Evolutionary conservation across 192 early-diverging fungal genomes (phyloP).

Genomic region (Mortierella hygrophila): DNA sequence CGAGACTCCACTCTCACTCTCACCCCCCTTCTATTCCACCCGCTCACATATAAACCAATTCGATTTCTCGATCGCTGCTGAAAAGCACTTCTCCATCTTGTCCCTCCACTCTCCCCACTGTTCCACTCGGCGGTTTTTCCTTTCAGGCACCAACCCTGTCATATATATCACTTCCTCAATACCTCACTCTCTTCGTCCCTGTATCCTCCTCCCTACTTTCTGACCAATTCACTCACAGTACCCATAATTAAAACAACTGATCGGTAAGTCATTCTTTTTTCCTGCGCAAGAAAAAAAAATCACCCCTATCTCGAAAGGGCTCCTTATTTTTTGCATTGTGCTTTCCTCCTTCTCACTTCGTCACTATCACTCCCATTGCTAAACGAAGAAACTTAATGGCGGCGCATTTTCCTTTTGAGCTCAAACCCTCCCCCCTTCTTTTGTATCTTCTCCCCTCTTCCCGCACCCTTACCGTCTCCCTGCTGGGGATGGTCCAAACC

Average conservation of each 20-base stretch:
- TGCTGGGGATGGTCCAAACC: background rate
- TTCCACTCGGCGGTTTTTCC: background rate
- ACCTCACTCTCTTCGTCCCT: background rate
- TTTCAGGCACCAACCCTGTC: background rate
- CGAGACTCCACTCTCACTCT: background rate
- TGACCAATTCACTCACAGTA: background rate
- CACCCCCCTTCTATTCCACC: background rate
- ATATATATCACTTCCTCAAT: background rate
- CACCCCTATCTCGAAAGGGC: background rate
- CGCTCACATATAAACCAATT: background rate
- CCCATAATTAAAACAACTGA: background rate
- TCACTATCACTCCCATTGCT: background rate
- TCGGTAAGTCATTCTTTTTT: background rate
- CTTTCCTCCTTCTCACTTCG: background rate
- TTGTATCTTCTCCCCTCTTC: background rate
- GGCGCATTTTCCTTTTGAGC: background rate
- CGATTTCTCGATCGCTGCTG: background rate
- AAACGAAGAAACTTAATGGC: background rate
- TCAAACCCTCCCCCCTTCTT: background rate
- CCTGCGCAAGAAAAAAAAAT: background rate
- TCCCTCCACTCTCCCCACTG: background rate
- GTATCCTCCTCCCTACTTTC: background rate
- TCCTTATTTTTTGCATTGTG: constrained; percentile 3
- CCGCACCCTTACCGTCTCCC: background rate
- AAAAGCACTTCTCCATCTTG: background rate